phyloP scores from a whole-genome alignment of 176 grass and related monocot genomes.

The Phyllostachys edulis region DNA sequence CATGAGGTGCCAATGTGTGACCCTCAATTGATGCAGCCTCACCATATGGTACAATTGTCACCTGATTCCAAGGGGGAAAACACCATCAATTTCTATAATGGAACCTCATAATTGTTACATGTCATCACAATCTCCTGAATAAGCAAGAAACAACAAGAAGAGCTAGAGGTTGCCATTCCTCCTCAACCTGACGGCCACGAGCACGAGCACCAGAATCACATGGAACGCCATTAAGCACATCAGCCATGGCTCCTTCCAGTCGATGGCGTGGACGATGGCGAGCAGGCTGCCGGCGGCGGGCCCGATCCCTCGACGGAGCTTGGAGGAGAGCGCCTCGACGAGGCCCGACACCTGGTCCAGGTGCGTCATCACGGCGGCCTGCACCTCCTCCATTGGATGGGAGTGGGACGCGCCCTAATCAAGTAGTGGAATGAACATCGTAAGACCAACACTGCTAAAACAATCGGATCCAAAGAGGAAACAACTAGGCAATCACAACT shows the following conservation, averaged over 20 bases:
- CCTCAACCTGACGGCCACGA: constrained; percentile 51
- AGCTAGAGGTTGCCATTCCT: constrained; percentile 58
- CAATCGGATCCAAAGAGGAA: no score
- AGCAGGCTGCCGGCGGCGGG: constrained; percentile 43
- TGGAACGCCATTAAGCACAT: constrained; percentile 61
- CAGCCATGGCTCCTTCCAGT: constrained; percentile 87
- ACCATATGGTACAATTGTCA: constrained; percentile 97
- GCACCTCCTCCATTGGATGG: constrained; percentile 46
- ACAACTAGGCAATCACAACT: no score
- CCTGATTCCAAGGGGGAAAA: constrained; percentile 37
- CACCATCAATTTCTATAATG: not conserved
- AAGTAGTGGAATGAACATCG: no score
- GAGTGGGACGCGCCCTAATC: no score
- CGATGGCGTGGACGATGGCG: constrained; percentile 40
- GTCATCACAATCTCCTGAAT: no score
- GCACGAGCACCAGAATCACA: constrained; percentile 42
- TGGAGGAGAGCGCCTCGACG: constrained; percentile 43
- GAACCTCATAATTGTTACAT: no score
- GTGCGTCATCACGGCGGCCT: constrained; percentile 47
- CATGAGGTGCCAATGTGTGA: constrained; percentile 90
- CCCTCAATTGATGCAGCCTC: constrained; percentile 96
- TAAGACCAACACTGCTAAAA: no score
- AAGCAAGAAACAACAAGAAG: constrained; percentile 55
- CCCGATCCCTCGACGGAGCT: constrained; percentile 50
- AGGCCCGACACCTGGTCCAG: constrained; percentile 54